Percentiles rank a stretch among this genome's conserved stretches.
These are phyloP conservation scores for Ceratobasidium sp. DNA, from an alignment of 1,284 basidiomycete species.

Conservation along the genomic window DNA sequence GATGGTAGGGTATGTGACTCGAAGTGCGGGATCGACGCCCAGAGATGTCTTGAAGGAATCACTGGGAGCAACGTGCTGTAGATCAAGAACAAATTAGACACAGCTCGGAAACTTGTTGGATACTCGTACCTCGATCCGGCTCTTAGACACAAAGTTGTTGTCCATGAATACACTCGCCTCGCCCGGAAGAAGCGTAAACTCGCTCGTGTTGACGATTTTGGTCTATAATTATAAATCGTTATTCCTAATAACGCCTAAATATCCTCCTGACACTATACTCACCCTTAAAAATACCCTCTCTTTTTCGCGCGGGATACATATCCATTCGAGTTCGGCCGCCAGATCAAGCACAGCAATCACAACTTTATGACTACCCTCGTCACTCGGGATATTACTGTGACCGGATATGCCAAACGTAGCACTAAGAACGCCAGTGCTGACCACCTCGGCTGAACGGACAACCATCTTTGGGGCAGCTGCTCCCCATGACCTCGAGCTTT, in stretches of 20 bases:
- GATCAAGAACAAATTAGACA: not conserved
- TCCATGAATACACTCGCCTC: slow-evolving; percentile 44
- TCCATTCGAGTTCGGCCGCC: slow-evolving; percentile 42
- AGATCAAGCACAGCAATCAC: slow-evolving; percentile 43
- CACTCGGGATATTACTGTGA: slow-evolving; percentile 42
- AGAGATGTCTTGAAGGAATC: slow-evolving; percentile 42
- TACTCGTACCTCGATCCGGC: slow-evolving; percentile 3
- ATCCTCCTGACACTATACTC: no score
- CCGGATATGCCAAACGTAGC: slow-evolving; percentile 44
- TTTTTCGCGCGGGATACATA: slow-evolving; percentile 42
- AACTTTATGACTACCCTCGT: slow-evolving; percentile 43
- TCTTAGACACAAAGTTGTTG: slow-evolving; percentile 45
- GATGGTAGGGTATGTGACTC: slow-evolving; percentile 44
- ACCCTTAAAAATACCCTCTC: slow-evolving; percentile 21
- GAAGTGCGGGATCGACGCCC: slow-evolving; percentile 40
- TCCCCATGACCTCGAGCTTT: not conserved
- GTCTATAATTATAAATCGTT: no score
- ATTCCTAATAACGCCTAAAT: no score
- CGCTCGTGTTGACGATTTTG: slow-evolving; percentile 39
- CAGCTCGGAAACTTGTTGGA: not conserved
- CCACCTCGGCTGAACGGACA: slow-evolving; percentile 1
- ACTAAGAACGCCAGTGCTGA: slow-evolving; percentile 40
- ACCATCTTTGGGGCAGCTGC: not conserved
- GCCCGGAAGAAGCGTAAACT: slow-evolving; percentile 41
- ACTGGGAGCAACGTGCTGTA: slow-evolving; percentile 38